These are phyloP conservation scores for Phallus indusiatus DNA, from an alignment of 768 basidiomycete species.

Conservation along the genomic window DNA sequence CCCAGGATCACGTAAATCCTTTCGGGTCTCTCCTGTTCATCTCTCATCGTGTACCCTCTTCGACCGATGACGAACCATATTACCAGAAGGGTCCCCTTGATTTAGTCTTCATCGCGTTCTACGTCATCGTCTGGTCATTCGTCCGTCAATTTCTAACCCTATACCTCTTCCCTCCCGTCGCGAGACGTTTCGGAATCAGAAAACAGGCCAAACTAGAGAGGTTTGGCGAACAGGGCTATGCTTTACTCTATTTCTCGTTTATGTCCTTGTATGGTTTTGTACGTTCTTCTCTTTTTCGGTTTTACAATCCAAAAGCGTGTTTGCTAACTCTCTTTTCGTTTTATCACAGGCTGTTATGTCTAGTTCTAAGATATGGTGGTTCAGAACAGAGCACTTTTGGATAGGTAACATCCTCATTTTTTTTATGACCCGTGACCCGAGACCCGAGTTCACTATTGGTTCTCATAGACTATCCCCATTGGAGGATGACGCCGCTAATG, in stretches of 20 bases:
- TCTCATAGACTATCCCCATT: constrained; percentile 70
- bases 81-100: constrained; percentile 73
- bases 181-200: constrained; percentile 59
- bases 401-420: constrained; percentile 36
- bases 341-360: constrained; percentile 1
- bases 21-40: constrained; percentile 65
- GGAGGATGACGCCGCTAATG: constrained; percentile 75
- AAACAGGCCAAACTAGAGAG: constrained; percentile 60
- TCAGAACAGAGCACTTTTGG: constrained; percentile 78
- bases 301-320: not conserved
- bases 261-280: constrained; percentile 75
- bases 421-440: not conserved
- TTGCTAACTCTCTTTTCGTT: not conserved
- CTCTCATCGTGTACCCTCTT: constrained; percentile 48
- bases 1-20: constrained; percentile 52
- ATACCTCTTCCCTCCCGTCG: constrained; percentile 57
- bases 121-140: constrained; percentile 85
- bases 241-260: constrained; percentile 65
- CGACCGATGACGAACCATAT: constrained; percentile 43
- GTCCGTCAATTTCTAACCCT: constrained; percentile 67
- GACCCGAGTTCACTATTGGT: not conserved
- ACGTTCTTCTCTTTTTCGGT: constrained; percentile 24
- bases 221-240: constrained; percentile 90
- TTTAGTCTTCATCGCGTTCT: constrained; percentile 67
- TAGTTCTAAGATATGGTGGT: constrained; percentile 58